Evolutionary conservation across 352 stramenopile genomes (phyloP).

Genomic region (Globisporangium middletonii): DNA sequence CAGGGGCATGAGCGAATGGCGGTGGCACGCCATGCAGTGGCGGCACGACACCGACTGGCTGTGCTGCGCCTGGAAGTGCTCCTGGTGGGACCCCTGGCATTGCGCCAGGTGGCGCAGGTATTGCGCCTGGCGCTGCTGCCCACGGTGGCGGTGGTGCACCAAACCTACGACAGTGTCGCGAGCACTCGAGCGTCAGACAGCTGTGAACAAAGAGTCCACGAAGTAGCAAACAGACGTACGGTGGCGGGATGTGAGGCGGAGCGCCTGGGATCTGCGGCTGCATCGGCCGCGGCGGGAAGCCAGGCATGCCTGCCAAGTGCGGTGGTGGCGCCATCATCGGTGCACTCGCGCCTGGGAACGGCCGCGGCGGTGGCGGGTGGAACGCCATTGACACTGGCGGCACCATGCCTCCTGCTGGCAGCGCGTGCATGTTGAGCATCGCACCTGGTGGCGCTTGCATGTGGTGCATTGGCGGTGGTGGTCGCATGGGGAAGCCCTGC

Average conservation of each 20-base stretch:
- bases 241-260: slow-evolving; percentile 2
- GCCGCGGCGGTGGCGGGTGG: slow-evolving; percentile 23
- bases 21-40: background rate
- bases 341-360: slow-evolving; percentile 20
- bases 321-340: slow-evolving; percentile 29
- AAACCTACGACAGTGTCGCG: slow-evolving; percentile 5
- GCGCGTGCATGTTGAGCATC: slow-evolving; percentile 49
- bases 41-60: slow-evolving; percentile 3
- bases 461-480: slow-evolving; percentile 37
- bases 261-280: slow-evolving; percentile 5
- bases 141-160: slow-evolving; percentile 10
- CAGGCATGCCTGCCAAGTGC: slow-evolving; percentile 7
- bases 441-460: slow-evolving; percentile 32
- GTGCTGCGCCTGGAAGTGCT: background rate
- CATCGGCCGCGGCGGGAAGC: slow-evolving; percentile 9
- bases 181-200: background rate
- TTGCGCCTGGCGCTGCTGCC: background rate
- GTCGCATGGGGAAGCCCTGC: slow-evolving; percentile 35
- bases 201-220: background rate
- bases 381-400: slow-evolving; percentile 10
- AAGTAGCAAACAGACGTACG: slow-evolving; percentile 2
- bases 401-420: slow-evolving; percentile 18
- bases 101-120: slow-evolving; percentile 8
- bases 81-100: slow-evolving; percentile 7
- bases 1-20: background rate